These are phyloP conservation scores for Tetracladium setigerum DNA, from an alignment of 495 filamentous ascomycete genomes.

Conservation along the genomic window DNA sequence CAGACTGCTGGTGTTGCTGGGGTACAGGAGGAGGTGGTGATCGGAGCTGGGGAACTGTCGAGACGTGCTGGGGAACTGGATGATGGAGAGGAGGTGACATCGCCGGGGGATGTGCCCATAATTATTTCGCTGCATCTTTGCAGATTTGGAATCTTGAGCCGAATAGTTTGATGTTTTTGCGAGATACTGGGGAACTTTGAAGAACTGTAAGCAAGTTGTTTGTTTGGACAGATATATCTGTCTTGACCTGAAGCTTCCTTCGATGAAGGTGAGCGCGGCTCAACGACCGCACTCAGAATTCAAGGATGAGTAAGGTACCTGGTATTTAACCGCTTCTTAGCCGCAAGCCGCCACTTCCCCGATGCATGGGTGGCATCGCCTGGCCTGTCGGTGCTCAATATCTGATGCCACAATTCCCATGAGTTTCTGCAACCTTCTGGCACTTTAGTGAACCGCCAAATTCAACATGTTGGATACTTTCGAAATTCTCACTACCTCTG, in stretches of 20 bases:
- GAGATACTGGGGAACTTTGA: too few species aligned
- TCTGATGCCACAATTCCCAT: not conserved
- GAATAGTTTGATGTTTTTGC: too few species aligned
- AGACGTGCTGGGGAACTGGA: slow-evolving; percentile 96
- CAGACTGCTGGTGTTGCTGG: slow-evolving; percentile 60
- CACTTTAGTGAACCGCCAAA: not conserved
- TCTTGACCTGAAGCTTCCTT: too few species aligned
- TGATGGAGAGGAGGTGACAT: slow-evolving; percentile 96
- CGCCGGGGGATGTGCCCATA: slow-evolving; percentile 65
- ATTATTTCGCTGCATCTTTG: slow-evolving; percentile 70
- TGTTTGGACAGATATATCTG: too few species aligned
- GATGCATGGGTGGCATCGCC: not conserved
- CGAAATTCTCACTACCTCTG: slow-evolving; percentile 91
- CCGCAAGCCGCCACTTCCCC: too few species aligned
- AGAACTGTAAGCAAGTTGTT: too few species aligned
- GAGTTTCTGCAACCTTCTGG: not conserved
- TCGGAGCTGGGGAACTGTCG: slow-evolving; percentile 96
- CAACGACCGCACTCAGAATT: too few species aligned
- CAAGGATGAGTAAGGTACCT: too few species aligned
- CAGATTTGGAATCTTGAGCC: not conserved
- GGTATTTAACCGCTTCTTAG: too few species aligned
- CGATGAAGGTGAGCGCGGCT: too few species aligned
- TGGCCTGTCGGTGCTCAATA: not conserved
- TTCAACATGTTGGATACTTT: slow-evolving; percentile 82
- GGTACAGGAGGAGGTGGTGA: slow-evolving; percentile 82